Evolutionary conservation across 2,329 filamentous ascomycete genomes (phyloP), one percentile per base, ranked within the genome.

Genomic region (Phoma sp.): DNA sequence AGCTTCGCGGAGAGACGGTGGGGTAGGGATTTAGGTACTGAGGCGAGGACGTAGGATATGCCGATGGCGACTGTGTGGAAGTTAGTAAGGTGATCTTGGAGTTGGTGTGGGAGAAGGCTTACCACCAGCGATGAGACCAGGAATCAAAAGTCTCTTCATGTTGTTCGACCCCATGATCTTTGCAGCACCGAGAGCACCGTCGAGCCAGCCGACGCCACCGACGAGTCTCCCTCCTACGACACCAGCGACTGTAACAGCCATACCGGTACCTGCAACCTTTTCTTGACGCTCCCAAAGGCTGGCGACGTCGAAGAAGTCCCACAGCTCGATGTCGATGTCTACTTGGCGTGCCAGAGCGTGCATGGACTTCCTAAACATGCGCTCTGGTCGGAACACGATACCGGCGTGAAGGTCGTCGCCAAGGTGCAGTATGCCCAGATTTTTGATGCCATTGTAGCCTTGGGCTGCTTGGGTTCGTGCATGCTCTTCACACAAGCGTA

Each of bases 291-390:
- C 92, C 79, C 96, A 84, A 6, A 98, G 78, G 10, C 87, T 90
- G 17, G 87, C 83, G 74, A 92, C 82, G 75, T 99, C 95, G 68
- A 99, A 91, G 81, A 99, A 98, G 78, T 99, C 95, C 84, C 84
- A 90, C 0, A 96, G 67, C 70, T 99, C 93, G 4, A 95, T 90
- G 49, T 95, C 87, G 19, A 96, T 87, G 57, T 97, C 87, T 15
- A 98, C 88, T 70, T 96, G 88, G 61, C 92, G 87, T 6, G 91
- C 92, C 36, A 96, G 80, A 2, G 87, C 85, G 73, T 99, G 91
- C 56, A 88, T 85, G 69, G 89, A 89, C 58, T 91, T 87, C 56
- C 87, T 88, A 81, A 98, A 99, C 95, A 99, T 98, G 71, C 93
- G 86, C 66, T 97, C 92, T 1, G 92, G 87, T 27, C 90, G 87